phyloP scores from a whole-genome alignment of 306 rosid genomes.

The Pterocarpus macrocarpus region DNA sequence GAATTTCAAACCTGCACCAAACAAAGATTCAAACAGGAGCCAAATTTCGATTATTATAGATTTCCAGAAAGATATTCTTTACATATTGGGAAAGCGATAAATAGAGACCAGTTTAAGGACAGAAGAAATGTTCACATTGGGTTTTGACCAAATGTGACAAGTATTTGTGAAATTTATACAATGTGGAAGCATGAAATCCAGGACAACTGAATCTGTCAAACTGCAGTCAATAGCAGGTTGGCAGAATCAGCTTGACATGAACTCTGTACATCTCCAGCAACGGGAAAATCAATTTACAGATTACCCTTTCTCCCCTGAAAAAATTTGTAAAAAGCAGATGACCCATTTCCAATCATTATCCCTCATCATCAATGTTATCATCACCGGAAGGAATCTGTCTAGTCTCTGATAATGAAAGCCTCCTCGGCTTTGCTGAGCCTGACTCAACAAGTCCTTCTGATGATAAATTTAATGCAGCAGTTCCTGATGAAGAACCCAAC shows the following conservation, averaged over 20 bases:
- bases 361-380: conserved; percentile 77
- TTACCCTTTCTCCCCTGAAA: conserved; percentile 74
- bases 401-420: conserved; percentile 84
- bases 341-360: conserved; percentile 60
- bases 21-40: conserved; percentile 56
- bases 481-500: conserved; percentile 80
- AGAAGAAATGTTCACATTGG: conserved; percentile 81
- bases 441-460: conserved; percentile 85
- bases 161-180: conserved; percentile 83
- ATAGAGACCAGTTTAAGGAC: conserved; percentile 54
- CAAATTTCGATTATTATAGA: conserved; percentile 50
- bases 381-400: conserved; percentile 84
- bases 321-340: conserved; percentile 64
- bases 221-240: conserved; percentile 69
- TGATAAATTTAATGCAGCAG: conserved; percentile 80
- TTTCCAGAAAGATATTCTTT: conserved; percentile 54
- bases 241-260: conserved; percentile 69
- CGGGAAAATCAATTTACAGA: conserved; percentile 86
- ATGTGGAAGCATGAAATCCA: conserved; percentile 73
- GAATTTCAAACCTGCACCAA: conserved; percentile 46
- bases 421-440: conserved; percentile 72
- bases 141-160: conserved; percentile 74
- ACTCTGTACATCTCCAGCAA: conserved; percentile 81
- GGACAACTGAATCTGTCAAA: conserved; percentile 61
- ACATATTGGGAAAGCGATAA: conserved; percentile 50